Evolutionary conservation across 2,329 filamentous ascomycete species (phyloP), one percentile per base, ranked within the genome.

Genomic region (Podosphaera aphanis): DNA sequence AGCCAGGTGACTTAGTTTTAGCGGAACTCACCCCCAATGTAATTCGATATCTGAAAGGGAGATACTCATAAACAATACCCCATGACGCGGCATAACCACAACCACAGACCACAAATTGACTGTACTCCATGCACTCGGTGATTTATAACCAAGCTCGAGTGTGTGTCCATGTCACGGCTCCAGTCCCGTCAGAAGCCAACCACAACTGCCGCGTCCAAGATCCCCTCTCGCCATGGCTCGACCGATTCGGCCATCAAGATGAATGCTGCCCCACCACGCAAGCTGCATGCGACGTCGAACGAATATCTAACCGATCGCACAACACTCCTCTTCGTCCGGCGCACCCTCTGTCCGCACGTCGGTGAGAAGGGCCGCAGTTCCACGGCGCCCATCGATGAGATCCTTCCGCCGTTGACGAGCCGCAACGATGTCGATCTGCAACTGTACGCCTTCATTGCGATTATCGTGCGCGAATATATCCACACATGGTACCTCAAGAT

Each of bases 401-500:
- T 93, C 38, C 67, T 98, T 40, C 90, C 88, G 48, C 85, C 86
- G 35, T 68, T 98, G 57, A 95, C 88, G 43, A 93, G 85, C 65
- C 85, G 84, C 44, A 93, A 93, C 61, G 84, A 92, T 54, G 75
- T 95, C 49, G 90, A 98, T 61, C 66, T 92, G 47, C 82, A 98
- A 63, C 71, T 98, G 3, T 98, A 95, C 60, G 88, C 83, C 23
- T 73, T 95, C 49, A 77, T 98, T 49, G 82, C 90, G 45, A 80
- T 95, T 48, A 76, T 95, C 50, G 69, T 94, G 55, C 77, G 82
- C 56, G 85, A 94, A 52, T 93, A 85, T 60, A 81, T 98, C 33
- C 79, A 90, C 60, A 77, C 75, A 27, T 98, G 90, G 90, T 98
- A 98, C 65, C 70, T 69, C 52, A 88, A 79, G 61, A 90, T 98